A percentile compares a stretch with the other conserved stretches of the same genome.
phyloP scores from a whole-genome alignment of 768 basidiomycete genomes.

The Nidularia pulvinata region DNA sequence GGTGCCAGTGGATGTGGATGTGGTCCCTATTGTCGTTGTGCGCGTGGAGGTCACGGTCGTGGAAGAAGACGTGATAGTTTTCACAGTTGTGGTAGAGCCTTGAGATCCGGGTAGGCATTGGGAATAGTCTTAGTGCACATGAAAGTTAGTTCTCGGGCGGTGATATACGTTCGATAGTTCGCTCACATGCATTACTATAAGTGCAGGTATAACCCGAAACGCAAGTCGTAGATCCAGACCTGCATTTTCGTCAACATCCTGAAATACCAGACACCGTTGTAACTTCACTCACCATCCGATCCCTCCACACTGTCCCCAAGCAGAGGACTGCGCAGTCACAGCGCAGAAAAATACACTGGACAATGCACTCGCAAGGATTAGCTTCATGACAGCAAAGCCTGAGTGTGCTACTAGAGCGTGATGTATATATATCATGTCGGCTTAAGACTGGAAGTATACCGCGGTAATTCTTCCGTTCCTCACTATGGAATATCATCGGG shows the following conservation, averaged over 20 bases:
- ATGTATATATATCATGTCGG: conserved; percentile 8
- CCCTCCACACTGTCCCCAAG: conserved; percentile 44
- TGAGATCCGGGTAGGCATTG: conserved; percentile 45
- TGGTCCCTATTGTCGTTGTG: conserved; percentile 16
- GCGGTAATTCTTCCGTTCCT: neutral
- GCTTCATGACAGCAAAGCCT: conserved; percentile 7
- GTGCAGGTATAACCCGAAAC: conserved; percentile 41
- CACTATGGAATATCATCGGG: conserved; percentile 2
- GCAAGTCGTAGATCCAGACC: conserved; percentile 42
- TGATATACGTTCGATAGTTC: neutral
- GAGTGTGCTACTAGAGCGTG: neutral
- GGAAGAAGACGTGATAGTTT: conserved; percentile 4
- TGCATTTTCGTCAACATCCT: conserved; percentile 7
- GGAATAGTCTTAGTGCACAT: conserved; percentile 39
- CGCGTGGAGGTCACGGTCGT: conserved; percentile 23
- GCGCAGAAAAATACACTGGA: conserved; percentile 9
- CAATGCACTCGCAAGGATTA: conserved; percentile 4
- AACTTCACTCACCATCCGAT: conserved; percentile 27
- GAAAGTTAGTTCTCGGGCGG: too few relatives aligned
- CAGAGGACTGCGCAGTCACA: conserved; percentile 32
- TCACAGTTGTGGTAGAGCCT: too few relatives aligned
- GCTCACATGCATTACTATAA: conserved; percentile 33
- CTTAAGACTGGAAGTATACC: conserved; percentile 11
- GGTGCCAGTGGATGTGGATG: conserved; percentile 18
- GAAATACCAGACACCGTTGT: neutral